Evolutionary conservation across 805 yeast genomes (phyloP).

Genomic region (Sugiyamaella smithiae): DNA sequence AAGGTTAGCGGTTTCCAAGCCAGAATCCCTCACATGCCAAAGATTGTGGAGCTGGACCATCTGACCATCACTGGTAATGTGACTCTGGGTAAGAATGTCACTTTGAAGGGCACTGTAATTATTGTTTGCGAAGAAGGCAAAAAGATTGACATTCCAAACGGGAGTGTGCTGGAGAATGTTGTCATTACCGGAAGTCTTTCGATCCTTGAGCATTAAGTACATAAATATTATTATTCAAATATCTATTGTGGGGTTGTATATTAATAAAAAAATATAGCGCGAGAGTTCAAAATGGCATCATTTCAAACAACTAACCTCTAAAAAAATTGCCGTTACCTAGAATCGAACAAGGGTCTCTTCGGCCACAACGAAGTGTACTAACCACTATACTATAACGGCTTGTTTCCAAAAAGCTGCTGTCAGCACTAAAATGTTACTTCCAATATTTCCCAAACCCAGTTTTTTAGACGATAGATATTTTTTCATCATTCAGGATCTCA

Average conservation of each 20-base stretch:
- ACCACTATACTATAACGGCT: constrained; percentile 25
- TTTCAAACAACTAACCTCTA: too few relatives aligned
- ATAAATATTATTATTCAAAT: constrained; percentile 1
- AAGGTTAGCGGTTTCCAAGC: constrained; percentile 88
- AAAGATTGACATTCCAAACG: constrained; percentile 95
- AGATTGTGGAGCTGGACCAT: constrained; percentile 93
- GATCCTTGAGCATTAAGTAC: constrained; percentile 75
- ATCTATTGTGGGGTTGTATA: too few relatives aligned
- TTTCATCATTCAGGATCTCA: too few relatives aligned
- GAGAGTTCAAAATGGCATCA: too few relatives aligned
- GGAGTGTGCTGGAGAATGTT: constrained; percentile 90
- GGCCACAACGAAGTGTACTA: constrained; percentile 25
- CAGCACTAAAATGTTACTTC: too few relatives aligned
- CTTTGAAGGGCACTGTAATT: constrained; percentile 94
- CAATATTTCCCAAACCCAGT: too few relatives aligned
- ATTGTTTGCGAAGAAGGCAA: constrained; percentile 97
- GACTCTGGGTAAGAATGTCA: constrained; percentile 80
- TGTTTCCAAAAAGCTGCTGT: too few relatives aligned
- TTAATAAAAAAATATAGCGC: not conserved
- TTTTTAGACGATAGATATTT: too few relatives aligned
- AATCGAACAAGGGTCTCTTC: constrained; percentile 26
- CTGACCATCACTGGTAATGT: constrained; percentile 97
- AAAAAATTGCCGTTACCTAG: constrained; percentile 22
- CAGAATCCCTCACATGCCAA: constrained; percentile 94
- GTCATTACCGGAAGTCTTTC: constrained; percentile 96